Conservation (phyloP, 2,329 filamentous ascomycete genomes). For the Bipolaris bicolor region DNA sequence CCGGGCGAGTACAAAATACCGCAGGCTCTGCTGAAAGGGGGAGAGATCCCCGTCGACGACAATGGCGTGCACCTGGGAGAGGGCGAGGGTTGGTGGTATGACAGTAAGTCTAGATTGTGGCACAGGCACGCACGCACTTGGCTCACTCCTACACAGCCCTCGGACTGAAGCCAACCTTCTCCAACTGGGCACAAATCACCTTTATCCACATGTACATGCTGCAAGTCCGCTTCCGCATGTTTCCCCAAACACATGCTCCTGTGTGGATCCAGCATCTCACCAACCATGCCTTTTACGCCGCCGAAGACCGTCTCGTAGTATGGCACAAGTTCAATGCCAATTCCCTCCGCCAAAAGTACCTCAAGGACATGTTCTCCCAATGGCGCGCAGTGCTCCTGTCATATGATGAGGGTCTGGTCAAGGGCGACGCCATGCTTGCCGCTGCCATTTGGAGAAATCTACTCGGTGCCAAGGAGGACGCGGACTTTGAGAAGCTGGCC, state of each 20-base stretch:
- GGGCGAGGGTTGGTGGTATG: constrained; percentile 79
- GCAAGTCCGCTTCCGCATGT: constrained; percentile 79
- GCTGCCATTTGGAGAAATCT: constrained; percentile 92
- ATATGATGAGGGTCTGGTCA: constrained; percentile 80
- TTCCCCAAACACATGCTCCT: constrained; percentile 71
- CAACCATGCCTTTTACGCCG: constrained; percentile 93
- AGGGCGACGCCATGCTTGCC: constrained; percentile 77
- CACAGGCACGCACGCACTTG: not conserved
- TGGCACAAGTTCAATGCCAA: constrained; percentile 71
- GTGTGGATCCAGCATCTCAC: constrained; percentile 89
- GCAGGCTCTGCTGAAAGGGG: constrained; percentile 68
- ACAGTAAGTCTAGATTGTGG: constrained; percentile 61
- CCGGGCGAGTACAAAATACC: constrained; percentile 80
- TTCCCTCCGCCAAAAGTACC: constrained; percentile 63
- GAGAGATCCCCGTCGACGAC: constrained; percentile 71
- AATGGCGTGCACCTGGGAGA: constrained; percentile 83
- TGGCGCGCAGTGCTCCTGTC: constrained; percentile 87
- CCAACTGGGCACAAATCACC: constrained; percentile 93
- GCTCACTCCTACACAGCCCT: constrained; percentile 64
- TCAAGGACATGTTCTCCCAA: constrained; percentile 90
- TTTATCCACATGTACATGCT: constrained; percentile 96
- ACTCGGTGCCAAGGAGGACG: constrained; percentile 73
- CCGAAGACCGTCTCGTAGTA: constrained; percentile 81
- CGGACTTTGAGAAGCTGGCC: constrained; percentile 67
- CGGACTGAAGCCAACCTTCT: constrained; percentile 83